These are phyloP conservation scores for Pseudomassariella vexata DNA, from an alignment of 2,329 filamentous ascomycete genomes.

Conservation along the genomic window DNA sequence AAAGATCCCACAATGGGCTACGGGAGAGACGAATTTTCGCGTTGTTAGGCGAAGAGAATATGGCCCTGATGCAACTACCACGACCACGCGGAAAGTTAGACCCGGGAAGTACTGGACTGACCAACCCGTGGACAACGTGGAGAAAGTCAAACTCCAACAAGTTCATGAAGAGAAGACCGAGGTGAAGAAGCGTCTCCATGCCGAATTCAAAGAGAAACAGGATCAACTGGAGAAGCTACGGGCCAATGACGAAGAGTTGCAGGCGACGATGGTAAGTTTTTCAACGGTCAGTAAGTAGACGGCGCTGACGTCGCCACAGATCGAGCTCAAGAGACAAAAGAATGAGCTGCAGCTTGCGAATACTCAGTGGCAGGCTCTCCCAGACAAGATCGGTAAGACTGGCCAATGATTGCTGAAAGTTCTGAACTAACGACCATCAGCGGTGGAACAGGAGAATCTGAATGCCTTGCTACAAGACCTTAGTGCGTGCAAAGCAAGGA, in stretches of 20 bases:
- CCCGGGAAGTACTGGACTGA: slow-evolving; percentile 69
- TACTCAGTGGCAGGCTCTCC: slow-evolving; percentile 61
- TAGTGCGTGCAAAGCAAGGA: slow-evolving; percentile 30
- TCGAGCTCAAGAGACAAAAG: slow-evolving; percentile 55
- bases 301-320: background rate
- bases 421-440: slow-evolving; percentile 12
- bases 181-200: slow-evolving; percentile 28
- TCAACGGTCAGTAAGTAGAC: slow-evolving; percentile 2
- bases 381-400: slow-evolving; percentile 61
- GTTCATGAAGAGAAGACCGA: slow-evolving; percentile 37
- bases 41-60: slow-evolving; percentile 75
- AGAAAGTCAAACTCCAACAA: slow-evolving; percentile 55
- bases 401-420: slow-evolving; percentile 1
- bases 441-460: slow-evolving; percentile 13
- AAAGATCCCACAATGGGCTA: slow-evolving; percentile 63
- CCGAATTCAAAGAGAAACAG: slow-evolving; percentile 26
- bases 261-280: slow-evolving; percentile 37
- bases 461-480: slow-evolving; percentile 24
- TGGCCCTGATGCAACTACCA: slow-evolving; percentile 66
- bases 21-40: slow-evolving; percentile 56
- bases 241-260: slow-evolving; percentile 35
- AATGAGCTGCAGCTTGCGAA: slow-evolving; percentile 59
- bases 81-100: slow-evolving; percentile 55
- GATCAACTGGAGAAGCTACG: slow-evolving; percentile 30
- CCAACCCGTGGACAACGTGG: slow-evolving; percentile 63